Evolutionary conservation across 164 flowering plant genomes (phyloP), one percentile per base, ranked within the genome.

Genomic region (Sedum album): DNA sequence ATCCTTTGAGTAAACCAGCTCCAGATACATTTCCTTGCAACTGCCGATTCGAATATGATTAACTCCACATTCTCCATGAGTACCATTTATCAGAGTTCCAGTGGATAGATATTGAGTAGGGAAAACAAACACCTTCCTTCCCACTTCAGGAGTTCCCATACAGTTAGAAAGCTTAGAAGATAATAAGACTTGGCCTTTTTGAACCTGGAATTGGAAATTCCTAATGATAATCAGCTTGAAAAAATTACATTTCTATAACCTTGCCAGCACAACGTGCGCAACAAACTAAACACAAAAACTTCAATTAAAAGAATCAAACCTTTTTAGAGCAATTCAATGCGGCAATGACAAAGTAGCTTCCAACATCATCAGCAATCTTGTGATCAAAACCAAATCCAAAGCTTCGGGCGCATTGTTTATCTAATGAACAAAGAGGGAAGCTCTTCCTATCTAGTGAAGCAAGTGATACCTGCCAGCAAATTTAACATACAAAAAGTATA

Each of bases 301-400:
- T 2, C 17, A 13, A 23, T 17, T 6, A 25, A 60, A 7, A 28
- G 30, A 13, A 38, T 51, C 83, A 75, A 77, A 95, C 99, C 98
- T 92, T 87, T 73, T 69, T 67, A 62, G 91, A 89, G 74, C 87
- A 82, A 62, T 73, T 86, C 41, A 85, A 89, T 51, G 79, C 79
- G 31, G 98, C 99, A 69, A 95, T 84, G 39, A 85, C 90, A 80
- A 92, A 90, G 83, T 76, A 88, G 71, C 65, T 83, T 66, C 98
- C 99, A 0, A 75, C 76, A 66, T 75, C 76, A 66, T 72, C 41
- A 31, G 57, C 66, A 66, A 39, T 48, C 64, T 55, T 31, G 70
- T 73, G 72, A 10, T 36, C 60, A 18, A 51, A 66, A 42, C 77
- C 78, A 75, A 77, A 42, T 23, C 78, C 83, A 71, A 73, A 76